phyloP scores from a whole-genome alignment of 2,329 filamentous ascomycete species.

The Penicillium thymicola region DNA sequence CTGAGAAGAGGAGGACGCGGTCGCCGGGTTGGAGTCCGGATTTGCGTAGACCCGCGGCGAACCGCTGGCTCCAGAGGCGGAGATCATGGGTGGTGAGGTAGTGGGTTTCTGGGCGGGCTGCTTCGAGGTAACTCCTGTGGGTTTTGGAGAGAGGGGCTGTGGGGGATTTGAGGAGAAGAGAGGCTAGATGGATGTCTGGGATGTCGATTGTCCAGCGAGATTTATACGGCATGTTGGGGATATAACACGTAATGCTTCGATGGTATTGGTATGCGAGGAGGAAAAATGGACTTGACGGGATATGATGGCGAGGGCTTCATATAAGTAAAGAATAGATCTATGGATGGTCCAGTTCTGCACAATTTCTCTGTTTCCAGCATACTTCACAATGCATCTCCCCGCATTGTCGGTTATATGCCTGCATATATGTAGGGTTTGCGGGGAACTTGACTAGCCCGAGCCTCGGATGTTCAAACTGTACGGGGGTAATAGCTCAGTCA shows the following conservation, averaged over 20 bases:
- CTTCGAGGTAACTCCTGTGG: slow-evolving; percentile 57
- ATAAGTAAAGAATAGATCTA: background rate
- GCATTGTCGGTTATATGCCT: background rate
- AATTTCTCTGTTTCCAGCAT: background rate
- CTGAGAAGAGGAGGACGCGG: slow-evolving; percentile 68
- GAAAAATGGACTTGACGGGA: background rate
- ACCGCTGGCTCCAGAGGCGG: slow-evolving; percentile 67
- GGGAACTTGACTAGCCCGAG: slow-evolving; percentile 12
- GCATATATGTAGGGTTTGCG: slow-evolving; percentile 5
- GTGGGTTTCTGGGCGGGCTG: slow-evolving; percentile 63
- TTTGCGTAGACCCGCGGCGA: slow-evolving; percentile 65
- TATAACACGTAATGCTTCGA: background rate
- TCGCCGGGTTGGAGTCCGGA: slow-evolving; percentile 66
- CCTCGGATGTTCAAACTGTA: slow-evolving; percentile 2
- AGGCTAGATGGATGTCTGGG: slow-evolving; percentile 41
- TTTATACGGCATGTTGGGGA: slow-evolving; percentile 46
- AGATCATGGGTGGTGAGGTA: slow-evolving; percentile 63
- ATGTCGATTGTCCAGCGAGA: slow-evolving; percentile 49
- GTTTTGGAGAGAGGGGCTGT: slow-evolving; percentile 45
- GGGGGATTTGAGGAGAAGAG: slow-evolving; percentile 51
- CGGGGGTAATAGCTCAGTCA: background rate
- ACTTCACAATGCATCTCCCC: background rate
- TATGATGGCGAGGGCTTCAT: background rate
- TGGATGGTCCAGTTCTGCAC: background rate
- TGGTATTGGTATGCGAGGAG: background rate